Evolutionary conservation across 2,329 filamentous ascomycete genomes (phyloP).

Genomic region (Monilinia vaccinii-corymbosi): DNA sequence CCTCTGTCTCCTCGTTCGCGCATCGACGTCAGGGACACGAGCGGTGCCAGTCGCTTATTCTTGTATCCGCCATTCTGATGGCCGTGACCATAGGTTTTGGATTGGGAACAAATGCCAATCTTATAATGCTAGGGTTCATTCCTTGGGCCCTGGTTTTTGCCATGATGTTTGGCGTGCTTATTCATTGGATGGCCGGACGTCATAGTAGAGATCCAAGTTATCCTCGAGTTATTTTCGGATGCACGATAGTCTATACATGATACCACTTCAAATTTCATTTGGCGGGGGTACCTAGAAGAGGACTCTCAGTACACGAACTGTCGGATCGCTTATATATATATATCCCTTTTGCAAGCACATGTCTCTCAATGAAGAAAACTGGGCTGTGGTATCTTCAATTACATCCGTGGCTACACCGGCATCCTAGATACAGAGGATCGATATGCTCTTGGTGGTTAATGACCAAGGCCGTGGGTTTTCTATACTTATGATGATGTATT

Average conservation of each 20-base stretch:
- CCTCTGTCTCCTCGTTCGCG: conserved; percentile 31
- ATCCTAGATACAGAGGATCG: not conserved
- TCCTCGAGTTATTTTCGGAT: not conserved
- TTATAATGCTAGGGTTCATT: conserved; percentile 30
- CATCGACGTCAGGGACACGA: conserved; percentile 30
- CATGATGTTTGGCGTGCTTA: conserved; percentile 29
- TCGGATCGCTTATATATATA: not conserved
- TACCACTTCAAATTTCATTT: not conserved
- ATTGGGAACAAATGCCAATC: conserved; percentile 22
- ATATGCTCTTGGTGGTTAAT: not conserved
- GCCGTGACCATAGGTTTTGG: conserved; percentile 24
- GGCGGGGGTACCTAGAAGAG: not conserved
- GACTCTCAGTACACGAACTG: not conserved
- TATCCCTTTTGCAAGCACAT: not conserved
- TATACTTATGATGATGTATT: not conserved
- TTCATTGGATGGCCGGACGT: conserved; percentile 20
- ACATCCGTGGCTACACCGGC: not conserved
- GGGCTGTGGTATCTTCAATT: not conserved
- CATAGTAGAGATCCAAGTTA: not conserved
- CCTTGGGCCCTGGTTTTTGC: conserved; percentile 31
- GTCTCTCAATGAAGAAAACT: not conserved
- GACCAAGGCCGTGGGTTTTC: not conserved
- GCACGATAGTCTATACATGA: not conserved
- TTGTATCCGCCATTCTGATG: conserved; percentile 21
- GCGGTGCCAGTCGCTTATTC: conserved; percentile 28